Conservation (phyloP, 208 protist species). For the Polymyxa betae region DNA sequence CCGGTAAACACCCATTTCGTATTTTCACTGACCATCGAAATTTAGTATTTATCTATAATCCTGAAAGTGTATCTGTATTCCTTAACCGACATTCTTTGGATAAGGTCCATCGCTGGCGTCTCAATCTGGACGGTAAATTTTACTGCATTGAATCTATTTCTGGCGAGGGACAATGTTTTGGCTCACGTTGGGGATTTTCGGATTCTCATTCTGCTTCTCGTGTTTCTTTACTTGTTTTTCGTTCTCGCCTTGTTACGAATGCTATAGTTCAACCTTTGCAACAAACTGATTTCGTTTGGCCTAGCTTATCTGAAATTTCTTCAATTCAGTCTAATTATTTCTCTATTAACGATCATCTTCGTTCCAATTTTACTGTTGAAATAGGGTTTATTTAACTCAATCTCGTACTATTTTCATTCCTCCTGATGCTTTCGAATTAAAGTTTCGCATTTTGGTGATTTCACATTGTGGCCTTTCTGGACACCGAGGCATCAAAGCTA, state of each 20-base stretch:
- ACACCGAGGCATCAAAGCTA: slow-evolving; percentile 21
- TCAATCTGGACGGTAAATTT: neutral
- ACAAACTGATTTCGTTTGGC: neutral
- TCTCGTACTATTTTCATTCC: neutral
- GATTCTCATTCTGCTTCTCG: neutral
- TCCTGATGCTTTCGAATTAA: slow-evolving; percentile 14
- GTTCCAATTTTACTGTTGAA: neutral
- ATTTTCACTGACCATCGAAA: slow-evolving; percentile 48
- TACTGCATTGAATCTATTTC: slow-evolving; percentile 17
- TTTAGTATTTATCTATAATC: slow-evolving; percentile 7
- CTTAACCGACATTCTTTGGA: no score
- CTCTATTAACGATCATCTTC: neutral
- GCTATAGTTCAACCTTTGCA: neutral
- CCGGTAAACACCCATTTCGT: no score
- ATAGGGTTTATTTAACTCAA: neutral
- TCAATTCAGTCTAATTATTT: neutral
- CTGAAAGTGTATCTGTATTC: neutral
- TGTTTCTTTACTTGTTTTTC: neutral
- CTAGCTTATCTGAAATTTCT: neutral
- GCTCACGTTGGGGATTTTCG: neutral
- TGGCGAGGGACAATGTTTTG: slow-evolving; percentile 16
- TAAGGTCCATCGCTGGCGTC: slow-evolving; percentile 24
- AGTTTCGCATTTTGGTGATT: slow-evolving; percentile 12
- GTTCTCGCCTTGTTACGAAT: neutral
- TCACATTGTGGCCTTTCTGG: neutral